phyloP scores from a whole-genome alignment of 495 filamentous ascomycete genomes.

The Xylona heveae region DNA sequence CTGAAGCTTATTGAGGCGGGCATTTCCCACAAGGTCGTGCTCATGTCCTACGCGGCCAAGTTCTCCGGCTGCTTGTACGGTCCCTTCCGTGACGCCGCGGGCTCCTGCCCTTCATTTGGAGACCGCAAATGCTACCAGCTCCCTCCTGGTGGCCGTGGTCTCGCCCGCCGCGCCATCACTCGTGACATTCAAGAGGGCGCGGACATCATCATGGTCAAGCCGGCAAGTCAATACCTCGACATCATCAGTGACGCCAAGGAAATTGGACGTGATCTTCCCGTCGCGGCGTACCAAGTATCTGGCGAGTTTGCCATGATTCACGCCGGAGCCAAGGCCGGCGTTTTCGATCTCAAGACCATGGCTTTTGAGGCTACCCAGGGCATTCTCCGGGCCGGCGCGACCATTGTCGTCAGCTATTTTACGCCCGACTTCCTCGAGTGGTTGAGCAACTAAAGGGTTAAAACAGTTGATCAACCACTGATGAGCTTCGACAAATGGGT shows the following conservation, averaged over 20 bases:
- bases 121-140: conserved; percentile 94
- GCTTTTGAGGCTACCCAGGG: conserved; percentile 85
- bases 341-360: conserved; percentile 94
- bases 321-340: conserved; percentile 82
- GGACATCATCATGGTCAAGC: conserved; percentile 98
- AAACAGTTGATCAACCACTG: too few relatives aligned
- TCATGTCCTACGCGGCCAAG: conserved; percentile 97
- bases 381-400: conserved; percentile 79
- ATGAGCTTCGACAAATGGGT: too few relatives aligned
- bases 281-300: conserved; percentile 91
- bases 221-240: conserved; percentile 80
- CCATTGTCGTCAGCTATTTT: conserved; percentile 85
- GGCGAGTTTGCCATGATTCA: conserved; percentile 98
- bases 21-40: conserved; percentile 65
- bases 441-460: conserved; percentile 22
- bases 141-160: conserved; percentile 75
- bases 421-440: conserved; percentile 85
- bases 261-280: conserved; percentile 66
- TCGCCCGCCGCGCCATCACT: conserved; percentile 76
- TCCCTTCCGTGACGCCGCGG: conserved; percentile 90
- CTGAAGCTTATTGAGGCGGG: conserved; percentile 83
- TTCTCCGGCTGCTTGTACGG: conserved; percentile 94
- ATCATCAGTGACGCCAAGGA: conserved; percentile 94
- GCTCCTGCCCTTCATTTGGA: conserved; percentile 78
- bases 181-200: conserved; percentile 85